phyloP scores from a whole-genome alignment of 208 protist species.

The Angomonas desouzai region DNA sequence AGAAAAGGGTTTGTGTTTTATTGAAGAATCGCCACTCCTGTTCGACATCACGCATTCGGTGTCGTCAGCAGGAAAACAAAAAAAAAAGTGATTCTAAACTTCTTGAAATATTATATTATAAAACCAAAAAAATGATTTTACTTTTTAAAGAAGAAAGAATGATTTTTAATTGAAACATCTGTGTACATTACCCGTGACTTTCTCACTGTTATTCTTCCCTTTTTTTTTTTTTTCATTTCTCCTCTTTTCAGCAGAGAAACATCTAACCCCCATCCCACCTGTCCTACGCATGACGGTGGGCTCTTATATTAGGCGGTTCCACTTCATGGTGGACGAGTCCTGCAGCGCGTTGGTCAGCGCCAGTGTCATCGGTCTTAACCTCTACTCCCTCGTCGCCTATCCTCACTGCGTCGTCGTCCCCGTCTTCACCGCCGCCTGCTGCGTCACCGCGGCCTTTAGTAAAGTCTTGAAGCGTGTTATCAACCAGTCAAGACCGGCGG shows the following conservation, averaged over 20 bases:
- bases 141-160: too few relatives aligned
- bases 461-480: constrained; percentile 46
- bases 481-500: constrained; percentile 40
- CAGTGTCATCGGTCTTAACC: constrained; percentile 31
- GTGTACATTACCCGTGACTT: too few relatives aligned
- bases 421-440: constrained; percentile 31
- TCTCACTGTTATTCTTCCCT: not conserved
- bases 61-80: too few relatives aligned
- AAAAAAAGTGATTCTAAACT: not conserved
- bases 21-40: too few relatives aligned
- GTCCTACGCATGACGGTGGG: not conserved
- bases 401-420: constrained; percentile 33
- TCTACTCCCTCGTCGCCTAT: constrained; percentile 24
- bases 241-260: too few relatives aligned
- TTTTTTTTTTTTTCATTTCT: constrained; percentile 18
- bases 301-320: constrained; percentile 12
- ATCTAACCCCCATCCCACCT: too few relatives aligned
- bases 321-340: constrained; percentile 31
- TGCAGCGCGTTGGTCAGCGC: constrained; percentile 32
- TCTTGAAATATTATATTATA: too few relatives aligned
- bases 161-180: too few relatives aligned
- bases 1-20: too few relatives aligned
- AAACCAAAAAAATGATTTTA: too few relatives aligned
- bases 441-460: constrained; percentile 32
- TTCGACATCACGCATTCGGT: too few relatives aligned